These are phyloP conservation scores for Chamaenerion angustifolium DNA, from an alignment of 345 rosid genomes.

Conservation along the genomic window DNA sequence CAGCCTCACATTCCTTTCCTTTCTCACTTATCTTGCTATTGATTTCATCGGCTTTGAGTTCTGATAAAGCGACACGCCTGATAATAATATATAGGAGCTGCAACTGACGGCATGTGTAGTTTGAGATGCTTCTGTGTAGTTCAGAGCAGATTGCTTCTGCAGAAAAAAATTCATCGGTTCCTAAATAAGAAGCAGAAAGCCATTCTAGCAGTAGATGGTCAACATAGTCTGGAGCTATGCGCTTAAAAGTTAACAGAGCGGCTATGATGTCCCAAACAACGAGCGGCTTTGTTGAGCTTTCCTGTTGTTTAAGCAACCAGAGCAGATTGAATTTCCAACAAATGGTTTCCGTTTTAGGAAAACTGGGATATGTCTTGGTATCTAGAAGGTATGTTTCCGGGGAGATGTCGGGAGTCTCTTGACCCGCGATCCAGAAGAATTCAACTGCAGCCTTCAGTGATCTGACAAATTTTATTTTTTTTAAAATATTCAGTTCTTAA, in stretches of 20 bases:
- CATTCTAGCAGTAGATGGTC: conserved; percentile 46
- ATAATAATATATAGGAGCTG: conserved; percentile 63
- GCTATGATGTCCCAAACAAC: conserved; percentile 73
- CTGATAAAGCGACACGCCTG: conserved; percentile 49
- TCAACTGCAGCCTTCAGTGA: conserved; percentile 79
- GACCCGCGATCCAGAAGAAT: conserved; percentile 89
- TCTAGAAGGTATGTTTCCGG: conserved; percentile 15
- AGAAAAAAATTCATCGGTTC: conserved; percentile 22
- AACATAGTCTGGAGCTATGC: conserved; percentile 39
- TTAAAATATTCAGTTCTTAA: no score
- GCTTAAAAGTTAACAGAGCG: conserved; percentile 61
- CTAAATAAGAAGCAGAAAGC: conserved; percentile 41
- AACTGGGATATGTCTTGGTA: conserved; percentile 24
- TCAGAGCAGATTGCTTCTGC: conserved; percentile 28
- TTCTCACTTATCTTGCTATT: conserved; percentile 24
- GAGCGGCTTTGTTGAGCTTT: conserved; percentile 35
- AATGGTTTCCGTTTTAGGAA: conserved; percentile 33
- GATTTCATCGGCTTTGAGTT: conserved; percentile 41
- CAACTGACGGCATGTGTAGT: conserved; percentile 47
- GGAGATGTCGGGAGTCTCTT: conserved; percentile 19
- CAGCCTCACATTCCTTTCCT: conserved; percentile 16
- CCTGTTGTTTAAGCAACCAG: conserved; percentile 52
- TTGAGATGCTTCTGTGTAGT: conserved; percentile 26
- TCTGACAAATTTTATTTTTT: conserved; percentile 19
- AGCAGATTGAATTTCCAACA: conserved; percentile 59